Evolutionary conservation across 139 green algal species (phyloP), one percentile per base, ranked within the genome.

Genomic region (Spirogloea muscicola): DNA sequence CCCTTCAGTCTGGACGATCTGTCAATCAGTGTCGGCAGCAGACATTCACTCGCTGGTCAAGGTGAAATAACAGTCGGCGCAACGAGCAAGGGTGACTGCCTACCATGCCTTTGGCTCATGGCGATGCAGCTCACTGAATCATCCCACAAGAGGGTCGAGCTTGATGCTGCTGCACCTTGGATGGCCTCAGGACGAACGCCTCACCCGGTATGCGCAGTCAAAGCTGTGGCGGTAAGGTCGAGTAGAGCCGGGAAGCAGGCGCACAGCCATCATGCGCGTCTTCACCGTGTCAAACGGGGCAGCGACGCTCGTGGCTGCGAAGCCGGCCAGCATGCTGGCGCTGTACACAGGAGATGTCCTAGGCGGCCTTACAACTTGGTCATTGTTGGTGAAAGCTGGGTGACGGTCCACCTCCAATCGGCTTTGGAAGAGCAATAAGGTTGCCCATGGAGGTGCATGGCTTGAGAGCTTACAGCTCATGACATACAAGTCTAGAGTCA

Each of bases 1-100:
- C 21, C 62, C 43, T 31, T 71, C 43, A 5, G 62, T 71, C 5
- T 29, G n/a, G 31, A 71, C 37, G 60, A 71, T 60, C 43, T 71
- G 62, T 29, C 36, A 58, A 38, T 29, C n/a, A n/a, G n/a, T n/a
- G n/a, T n/a, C 41, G 34, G 42, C 21, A 55, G n/a, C 3, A n/a
- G n/a, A n/a, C 13, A 21, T 64, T 16, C 21, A 51, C 68, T 55
- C 46, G 3, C 55, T 31, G n/a, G n/a, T n/a, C n/a, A n/a, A n/a
- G n/a, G n/a, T n/a, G n/a, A n/a, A n/a, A n/a, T n/a, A 52, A n/a
- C 43, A 16, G 43, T 52, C 16, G 27, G 34, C 49, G 31, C 21
- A 55, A 31, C n/a, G 46, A 55, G 21, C n/a, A 55, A 55, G 21
- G n/a, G n/a, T 21, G n/a, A 55, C 21, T 21, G 46, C n/a, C n/a